Percentiles rank a stretch among this genome's conserved stretches.
Evolutionary conservation across 768 basidiomycete species (phyloP).

Genomic region (Mycena floridula): DNA sequence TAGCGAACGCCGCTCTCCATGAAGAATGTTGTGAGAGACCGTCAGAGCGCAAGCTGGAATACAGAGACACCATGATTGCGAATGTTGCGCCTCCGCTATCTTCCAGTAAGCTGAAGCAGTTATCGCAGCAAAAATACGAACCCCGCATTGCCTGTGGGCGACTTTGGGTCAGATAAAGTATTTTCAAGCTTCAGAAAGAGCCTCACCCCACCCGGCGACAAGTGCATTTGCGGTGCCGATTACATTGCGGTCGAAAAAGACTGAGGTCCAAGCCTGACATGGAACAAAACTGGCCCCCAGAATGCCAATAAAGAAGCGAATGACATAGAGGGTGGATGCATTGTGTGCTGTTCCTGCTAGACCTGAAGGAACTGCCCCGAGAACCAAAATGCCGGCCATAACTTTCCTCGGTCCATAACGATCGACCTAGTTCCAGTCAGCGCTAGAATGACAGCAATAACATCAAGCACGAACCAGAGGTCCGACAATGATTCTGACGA

Average conservation of each 20-base stretch:
- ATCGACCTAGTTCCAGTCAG: conserved; percentile 20
- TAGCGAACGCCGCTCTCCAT: conserved; percentile 51
- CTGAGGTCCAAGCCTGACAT: conserved; percentile 56
- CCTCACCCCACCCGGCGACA: conserved; percentile 50
- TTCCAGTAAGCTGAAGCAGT: too few species aligned
- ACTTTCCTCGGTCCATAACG: conserved; percentile 47
- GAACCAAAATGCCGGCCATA: conserved; percentile 46
- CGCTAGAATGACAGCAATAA: not conserved
- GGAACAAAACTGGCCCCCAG: conserved; percentile 57
- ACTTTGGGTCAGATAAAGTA: not conserved
- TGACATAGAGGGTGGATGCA: conserved; percentile 31
- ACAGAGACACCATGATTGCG: conserved; percentile 50
- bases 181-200: conserved; percentile 15
- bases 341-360: conserved; percentile 44
- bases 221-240: conserved; percentile 45
- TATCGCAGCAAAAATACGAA: too few species aligned
- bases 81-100: conserved; percentile 43
- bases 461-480: conserved; percentile 45
- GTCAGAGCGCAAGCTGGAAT: conserved; percentile 27
- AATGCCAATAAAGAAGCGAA: conserved; percentile 57
- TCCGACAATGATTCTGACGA: conserved; percentile 41
- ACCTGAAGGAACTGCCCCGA: conserved; percentile 55
- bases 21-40: conserved; percentile 35
- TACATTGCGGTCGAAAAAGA: conserved; percentile 48
- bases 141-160: conserved; percentile 25